These are phyloP conservation scores for Lachnellula occidentalis DNA, from an alignment of 2,329 filamentous ascomycete genomes.

Conservation along the genomic window DNA sequence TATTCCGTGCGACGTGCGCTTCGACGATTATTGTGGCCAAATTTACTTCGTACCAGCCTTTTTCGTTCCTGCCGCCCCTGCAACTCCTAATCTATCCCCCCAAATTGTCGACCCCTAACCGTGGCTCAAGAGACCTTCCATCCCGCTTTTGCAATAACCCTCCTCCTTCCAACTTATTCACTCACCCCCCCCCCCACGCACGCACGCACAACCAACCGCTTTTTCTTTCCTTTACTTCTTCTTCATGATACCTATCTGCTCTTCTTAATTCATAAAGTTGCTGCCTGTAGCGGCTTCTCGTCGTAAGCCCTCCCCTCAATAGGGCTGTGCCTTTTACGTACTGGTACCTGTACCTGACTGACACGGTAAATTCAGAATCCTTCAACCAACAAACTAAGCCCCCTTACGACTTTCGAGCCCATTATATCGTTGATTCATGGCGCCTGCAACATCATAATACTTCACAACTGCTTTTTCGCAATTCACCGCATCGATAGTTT, in stretches of 20 bases:
- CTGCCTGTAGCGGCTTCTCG: neutral
- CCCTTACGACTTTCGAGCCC: neutral
- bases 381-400: slow-evolving; percentile 5
- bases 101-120: neutral
- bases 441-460: slow-evolving; percentile 10
- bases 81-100: too few species aligned
- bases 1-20: too few species aligned
- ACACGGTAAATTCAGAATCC: slow-evolving; percentile 9
- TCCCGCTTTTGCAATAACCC: neutral
- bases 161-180: neutral
- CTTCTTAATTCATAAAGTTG: slow-evolving; percentile 10
- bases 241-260: slow-evolving; percentile 12
- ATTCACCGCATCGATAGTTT: neutral
- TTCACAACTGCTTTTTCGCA: neutral
- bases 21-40: too few species aligned
- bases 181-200: neutral
- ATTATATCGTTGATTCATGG: slow-evolving; percentile 15
- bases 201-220: neutral
- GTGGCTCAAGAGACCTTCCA: neutral
- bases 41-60: too few species aligned
- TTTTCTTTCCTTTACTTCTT: slow-evolving; percentile 10
- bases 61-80: too few species aligned
- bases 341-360: neutral
- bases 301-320: neutral
- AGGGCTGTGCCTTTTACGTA: slow-evolving; percentile 3